phyloP scores from a whole-genome alignment of 2,329 filamentous ascomycete genomes.

The Arachnopeziza araneosa region DNA sequence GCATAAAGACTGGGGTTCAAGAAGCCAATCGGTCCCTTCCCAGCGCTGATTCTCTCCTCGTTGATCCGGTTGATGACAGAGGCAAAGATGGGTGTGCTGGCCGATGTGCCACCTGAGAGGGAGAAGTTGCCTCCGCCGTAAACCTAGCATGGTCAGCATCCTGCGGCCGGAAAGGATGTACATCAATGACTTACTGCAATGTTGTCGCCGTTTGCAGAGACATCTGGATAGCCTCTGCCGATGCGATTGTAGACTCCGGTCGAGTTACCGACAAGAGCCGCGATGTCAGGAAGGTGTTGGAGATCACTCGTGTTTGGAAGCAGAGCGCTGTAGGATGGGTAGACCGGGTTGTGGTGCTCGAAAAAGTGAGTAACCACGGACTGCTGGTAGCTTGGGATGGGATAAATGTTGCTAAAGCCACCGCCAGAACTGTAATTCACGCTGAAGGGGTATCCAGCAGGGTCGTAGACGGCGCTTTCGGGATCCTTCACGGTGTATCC shows the following conservation, averaged over 20 bases:
- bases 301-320: constrained; percentile 12
- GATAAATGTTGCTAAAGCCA: constrained; percentile 43
- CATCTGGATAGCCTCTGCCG: background rate
- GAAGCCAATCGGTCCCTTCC: constrained; percentile 40
- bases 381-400: constrained; percentile 38
- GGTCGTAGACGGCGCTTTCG: constrained; percentile 23
- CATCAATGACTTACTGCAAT: background rate
- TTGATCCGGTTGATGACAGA: constrained; percentile 27
- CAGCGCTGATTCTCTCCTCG: background rate
- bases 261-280: background rate
- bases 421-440: constrained; percentile 34
- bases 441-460: constrained; percentile 32
- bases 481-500: constrained; percentile 15
- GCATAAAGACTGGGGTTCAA: constrained; percentile 47
- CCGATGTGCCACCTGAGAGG: constrained; percentile 42
- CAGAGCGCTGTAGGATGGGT: constrained; percentile 1
- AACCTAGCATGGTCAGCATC: background rate
- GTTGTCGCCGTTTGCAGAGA: constrained; percentile 26
- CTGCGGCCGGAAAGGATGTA: background rate
- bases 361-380: constrained; percentile 38
- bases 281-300: constrained; percentile 13
- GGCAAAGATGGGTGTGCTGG: constrained; percentile 43
- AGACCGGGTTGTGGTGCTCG: constrained; percentile 21
- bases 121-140: constrained; percentile 3
- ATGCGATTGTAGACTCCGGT: background rate